phyloP scores from a whole-genome alignment of 1,139 yeast species.

The Pichia norvegensis region DNA sequence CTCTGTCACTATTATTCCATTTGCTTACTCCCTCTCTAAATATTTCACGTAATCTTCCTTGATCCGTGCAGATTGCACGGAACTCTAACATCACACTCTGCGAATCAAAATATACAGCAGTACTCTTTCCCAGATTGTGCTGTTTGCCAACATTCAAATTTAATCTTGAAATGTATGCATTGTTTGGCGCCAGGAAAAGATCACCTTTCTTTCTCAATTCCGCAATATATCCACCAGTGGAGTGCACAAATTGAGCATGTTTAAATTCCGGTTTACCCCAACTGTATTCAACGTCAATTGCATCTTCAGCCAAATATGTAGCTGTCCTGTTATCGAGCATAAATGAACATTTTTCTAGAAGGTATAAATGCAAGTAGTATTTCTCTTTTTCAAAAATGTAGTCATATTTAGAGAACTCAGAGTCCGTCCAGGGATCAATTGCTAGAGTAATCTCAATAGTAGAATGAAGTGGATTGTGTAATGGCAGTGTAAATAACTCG shows the following conservation, averaged over 20 bases:
- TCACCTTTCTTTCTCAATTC: conserved; percentile 80
- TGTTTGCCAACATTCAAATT: conserved; percentile 32
- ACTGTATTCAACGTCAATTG: conserved; percentile 59
- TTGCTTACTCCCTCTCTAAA: conserved; percentile 52
- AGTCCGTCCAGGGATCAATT: conserved; percentile 59
- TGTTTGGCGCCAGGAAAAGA: conserved; percentile 74
- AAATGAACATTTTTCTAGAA: conserved; percentile 65
- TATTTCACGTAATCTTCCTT: conserved; percentile 38
- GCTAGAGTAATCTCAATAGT: conserved; percentile 61
- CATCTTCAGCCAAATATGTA: conserved; percentile 45
- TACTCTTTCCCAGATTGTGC: conserved; percentile 21
- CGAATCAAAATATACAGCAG: conserved; percentile 43
- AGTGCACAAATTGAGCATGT: conserved; percentile 83
- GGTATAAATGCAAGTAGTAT: conserved; percentile 48
- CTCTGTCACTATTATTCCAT: conserved; percentile 30
- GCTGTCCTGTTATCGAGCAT: conserved; percentile 78
- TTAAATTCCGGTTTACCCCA: conserved; percentile 88
- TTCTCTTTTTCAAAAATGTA: conserved; percentile 35
- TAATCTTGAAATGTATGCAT: conserved; percentile 60
- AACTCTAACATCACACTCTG: conserved; percentile 68
- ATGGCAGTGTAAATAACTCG: conserved; percentile 72
- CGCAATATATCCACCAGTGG: conserved; percentile 81
- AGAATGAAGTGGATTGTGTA: conserved; percentile 79
- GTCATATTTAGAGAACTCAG: conserved; percentile 41
- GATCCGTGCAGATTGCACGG: conserved; percentile 52